Percentiles rank a stretch among this genome's conserved stretches.
Conservation (phyloP, 306 rosid genomes). For the Sphenostylis stenocarpa region DNA sequence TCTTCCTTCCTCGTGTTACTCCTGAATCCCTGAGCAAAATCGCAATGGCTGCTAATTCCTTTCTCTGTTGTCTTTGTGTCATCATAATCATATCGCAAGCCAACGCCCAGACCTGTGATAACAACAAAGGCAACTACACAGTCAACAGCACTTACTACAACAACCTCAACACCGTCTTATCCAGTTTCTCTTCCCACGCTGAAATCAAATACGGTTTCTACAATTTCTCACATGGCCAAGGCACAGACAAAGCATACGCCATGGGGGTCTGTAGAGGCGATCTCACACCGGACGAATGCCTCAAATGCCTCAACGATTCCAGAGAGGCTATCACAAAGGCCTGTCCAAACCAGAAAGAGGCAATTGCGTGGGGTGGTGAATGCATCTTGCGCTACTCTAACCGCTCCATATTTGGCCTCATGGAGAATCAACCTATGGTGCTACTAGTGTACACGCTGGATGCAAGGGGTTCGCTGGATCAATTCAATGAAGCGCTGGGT, state of each 20-base stretch:
- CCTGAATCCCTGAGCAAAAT: too few relatives aligned
- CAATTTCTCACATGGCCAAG: constrained; percentile 31
- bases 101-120: neutral
- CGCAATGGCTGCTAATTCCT: neutral
- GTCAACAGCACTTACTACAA: constrained; percentile 29
- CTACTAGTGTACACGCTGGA: neutral
- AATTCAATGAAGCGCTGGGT: neutral
- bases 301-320: constrained; percentile 36
- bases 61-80: neutral
- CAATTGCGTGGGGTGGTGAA: constrained; percentile 27
- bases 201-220: constrained; percentile 32
- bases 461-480: neutral
- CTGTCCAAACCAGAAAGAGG: constrained; percentile 50
- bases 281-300: constrained; percentile 13
- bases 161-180: constrained; percentile 43
- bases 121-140: neutral
- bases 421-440: neutral
- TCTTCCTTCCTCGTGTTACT: too few relatives aligned
- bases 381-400: constrained; percentile 46
- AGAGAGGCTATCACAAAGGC: neutral
- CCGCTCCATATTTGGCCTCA: constrained; percentile 3
- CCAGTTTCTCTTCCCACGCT: constrained; percentile 29
- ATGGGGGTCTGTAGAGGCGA: constrained; percentile 48
- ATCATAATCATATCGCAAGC: neutral
- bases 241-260: constrained; percentile 14